A percentile compares a stretch with the other conserved stretches of the same genome.
These are phyloP conservation scores for Whalleya microplaca DNA, from an alignment of 2,329 filamentous ascomycete species.

Conservation along the genomic window DNA sequence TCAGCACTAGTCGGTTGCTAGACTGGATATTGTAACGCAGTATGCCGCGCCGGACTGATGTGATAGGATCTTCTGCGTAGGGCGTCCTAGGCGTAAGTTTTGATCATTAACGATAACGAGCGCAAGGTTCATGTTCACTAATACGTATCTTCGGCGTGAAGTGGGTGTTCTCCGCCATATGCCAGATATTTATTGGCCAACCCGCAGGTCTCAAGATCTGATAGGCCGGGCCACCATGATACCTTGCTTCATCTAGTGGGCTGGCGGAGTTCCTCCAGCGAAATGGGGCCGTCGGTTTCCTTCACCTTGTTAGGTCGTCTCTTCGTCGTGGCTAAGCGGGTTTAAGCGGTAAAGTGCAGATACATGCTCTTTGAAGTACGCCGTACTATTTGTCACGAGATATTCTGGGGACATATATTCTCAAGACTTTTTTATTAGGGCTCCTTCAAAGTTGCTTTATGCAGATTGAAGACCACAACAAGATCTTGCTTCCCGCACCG, in stretches of 20 bases:
- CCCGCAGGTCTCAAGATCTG: not conserved
- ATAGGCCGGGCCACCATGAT: not conserved
- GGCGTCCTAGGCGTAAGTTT: too few relatives aligned
- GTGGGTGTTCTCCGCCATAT: not conserved
- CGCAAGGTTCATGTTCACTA: not conserved
- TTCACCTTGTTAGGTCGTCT: not conserved
- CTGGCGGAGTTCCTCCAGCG: too few relatives aligned
- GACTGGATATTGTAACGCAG: too few relatives aligned
- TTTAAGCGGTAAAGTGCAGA: not conserved
- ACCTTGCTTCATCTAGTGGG: not conserved
- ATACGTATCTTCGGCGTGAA: not conserved
- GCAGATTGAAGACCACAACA: not conserved
- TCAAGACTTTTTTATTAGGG: too few relatives aligned
- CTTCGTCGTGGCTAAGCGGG: too few relatives aligned
- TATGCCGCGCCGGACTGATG: too few relatives aligned
- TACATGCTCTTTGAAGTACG: not conserved
- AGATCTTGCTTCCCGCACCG: too few relatives aligned
- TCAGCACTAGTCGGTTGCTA: too few relatives aligned
- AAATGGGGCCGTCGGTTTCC: not conserved
- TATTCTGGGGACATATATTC: too few relatives aligned
- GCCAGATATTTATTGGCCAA: not conserved
- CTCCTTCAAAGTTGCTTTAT: not conserved
- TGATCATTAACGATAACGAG: too few relatives aligned
- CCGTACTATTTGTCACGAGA: too few relatives aligned
- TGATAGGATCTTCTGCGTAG: too few relatives aligned